Conservation (phyloP, 805 yeast species). For the Lipomyces chichibuensis region DNA sequence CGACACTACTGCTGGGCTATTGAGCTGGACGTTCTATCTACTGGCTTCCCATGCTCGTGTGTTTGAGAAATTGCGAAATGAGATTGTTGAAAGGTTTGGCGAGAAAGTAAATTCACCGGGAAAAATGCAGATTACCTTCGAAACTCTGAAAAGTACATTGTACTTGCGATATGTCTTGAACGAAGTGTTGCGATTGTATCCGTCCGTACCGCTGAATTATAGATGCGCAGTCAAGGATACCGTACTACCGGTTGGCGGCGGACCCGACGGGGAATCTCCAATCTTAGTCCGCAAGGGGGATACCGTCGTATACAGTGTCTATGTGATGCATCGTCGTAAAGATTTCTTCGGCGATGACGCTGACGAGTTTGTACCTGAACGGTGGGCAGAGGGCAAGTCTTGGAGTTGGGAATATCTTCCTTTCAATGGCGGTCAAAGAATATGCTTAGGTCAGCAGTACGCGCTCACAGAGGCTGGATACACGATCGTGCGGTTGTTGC, state of each 20-base stretch:
- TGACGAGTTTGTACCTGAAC: conserved; percentile 51
- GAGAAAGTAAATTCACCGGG: conserved; percentile 37
- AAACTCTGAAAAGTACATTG: conserved; percentile 53
- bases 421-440: conserved; percentile 60
- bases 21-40: conserved; percentile 52
- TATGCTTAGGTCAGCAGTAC: conserved; percentile 60
- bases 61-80: conserved; percentile 46
- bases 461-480: conserved; percentile 58
- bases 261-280: conserved; percentile 48
- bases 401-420: conserved; percentile 56
- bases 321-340: conserved; percentile 51
- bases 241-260: conserved; percentile 57
- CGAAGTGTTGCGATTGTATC: conserved; percentile 56
- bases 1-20: conserved; percentile 58
- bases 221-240: conserved; percentile 53
- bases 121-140: conserved; percentile 46
- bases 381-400: conserved; percentile 50
- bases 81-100: conserved; percentile 46
- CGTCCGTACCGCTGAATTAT: conserved; percentile 56
- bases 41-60: conserved; percentile 48
- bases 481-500: conserved; percentile 48
- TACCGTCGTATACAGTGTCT: conserved; percentile 47
- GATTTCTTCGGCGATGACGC: conserved; percentile 53
- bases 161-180: conserved; percentile 53
- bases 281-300: conserved; percentile 52